phyloP scores from a whole-genome alignment of 768 basidiomycete genomes.

The Favolaschia claudopus region DNA sequence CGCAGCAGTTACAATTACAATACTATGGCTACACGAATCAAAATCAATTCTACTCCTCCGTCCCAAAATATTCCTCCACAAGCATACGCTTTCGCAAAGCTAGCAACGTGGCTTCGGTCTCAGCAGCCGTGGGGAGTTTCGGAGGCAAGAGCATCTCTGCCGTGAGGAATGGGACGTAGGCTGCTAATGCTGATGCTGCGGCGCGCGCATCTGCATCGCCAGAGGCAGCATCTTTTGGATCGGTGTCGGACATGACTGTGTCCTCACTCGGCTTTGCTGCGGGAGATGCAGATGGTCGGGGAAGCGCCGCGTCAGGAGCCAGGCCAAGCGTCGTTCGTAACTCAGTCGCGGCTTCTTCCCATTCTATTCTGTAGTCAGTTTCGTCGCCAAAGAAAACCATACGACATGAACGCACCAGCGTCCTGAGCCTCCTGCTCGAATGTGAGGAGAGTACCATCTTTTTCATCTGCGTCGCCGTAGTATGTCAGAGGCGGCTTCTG shows the following conservation, averaged over 20 bases:
- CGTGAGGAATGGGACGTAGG: slow-evolving; percentile 82
- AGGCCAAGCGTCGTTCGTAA: slow-evolving; percentile 63
- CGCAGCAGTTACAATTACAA: too few relatives aligned
- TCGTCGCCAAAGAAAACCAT: neutral
- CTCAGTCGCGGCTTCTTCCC: slow-evolving; percentile 68
- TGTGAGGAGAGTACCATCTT: slow-evolving; percentile 67
- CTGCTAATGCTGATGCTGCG: slow-evolving; percentile 68
- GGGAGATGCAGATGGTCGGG: slow-evolving; percentile 69
- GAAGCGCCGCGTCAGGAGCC: slow-evolving; percentile 55
- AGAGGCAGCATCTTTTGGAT: too few relatives aligned
- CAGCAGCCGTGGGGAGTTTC: slow-evolving; percentile 73
- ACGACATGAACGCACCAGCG: slow-evolving; percentile 59
- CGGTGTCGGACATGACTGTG: too few relatives aligned
- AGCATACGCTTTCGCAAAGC: slow-evolving; percentile 81
- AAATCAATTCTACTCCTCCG: too few relatives aligned
- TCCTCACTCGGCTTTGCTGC: slow-evolving; percentile 41
- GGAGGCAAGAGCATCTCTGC: slow-evolving; percentile 78
- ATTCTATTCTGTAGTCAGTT: slow-evolving; percentile 52
- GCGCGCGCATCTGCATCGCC: too few relatives aligned
- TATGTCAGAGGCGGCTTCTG: slow-evolving; percentile 87
- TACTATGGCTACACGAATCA: too few relatives aligned
- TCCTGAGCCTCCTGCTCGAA: slow-evolving; percentile 79
- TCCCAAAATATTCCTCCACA: slow-evolving; percentile 76
- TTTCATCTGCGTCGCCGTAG: slow-evolving; percentile 91
- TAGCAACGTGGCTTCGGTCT: slow-evolving; percentile 82